phyloP scores from a whole-genome alignment of 75 land plant genomes.

The Pinus albicaulis region DNA sequence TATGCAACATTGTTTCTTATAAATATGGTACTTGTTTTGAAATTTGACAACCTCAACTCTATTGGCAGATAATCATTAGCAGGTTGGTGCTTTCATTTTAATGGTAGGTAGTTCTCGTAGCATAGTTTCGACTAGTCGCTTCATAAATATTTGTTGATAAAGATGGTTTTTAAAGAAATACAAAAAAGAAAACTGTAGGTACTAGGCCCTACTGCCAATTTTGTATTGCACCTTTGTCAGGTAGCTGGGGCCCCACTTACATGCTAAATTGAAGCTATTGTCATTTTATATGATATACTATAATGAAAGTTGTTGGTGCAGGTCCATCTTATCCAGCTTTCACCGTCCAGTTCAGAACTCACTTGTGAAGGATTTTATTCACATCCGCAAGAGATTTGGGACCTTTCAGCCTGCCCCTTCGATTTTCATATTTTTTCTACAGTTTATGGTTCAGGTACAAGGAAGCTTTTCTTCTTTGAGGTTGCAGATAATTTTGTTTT shows the following conservation, averaged over 20 bases:
- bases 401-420: slow-evolving; percentile 87
- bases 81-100: not conserved
- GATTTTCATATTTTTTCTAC: slow-evolving; percentile 81
- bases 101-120: not conserved
- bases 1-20: not conserved
- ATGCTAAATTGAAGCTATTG: not conserved
- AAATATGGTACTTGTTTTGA: not conserved
- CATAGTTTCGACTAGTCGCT: not conserved
- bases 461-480: not conserved
- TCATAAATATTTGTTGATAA: not conserved
- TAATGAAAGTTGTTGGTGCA: slow-evolving; percentile 16
- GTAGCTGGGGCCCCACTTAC: not conserved
- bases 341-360: slow-evolving; percentile 64
- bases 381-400: slow-evolving; percentile 97
- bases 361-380: slow-evolving; percentile 91
- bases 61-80: not conserved
- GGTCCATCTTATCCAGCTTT: slow-evolving; percentile 84
- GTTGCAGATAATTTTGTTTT: slow-evolving; percentile 2
- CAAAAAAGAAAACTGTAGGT: not conserved
- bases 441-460: slow-evolving; percentile 80
- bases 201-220: not conserved
- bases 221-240: not conserved
- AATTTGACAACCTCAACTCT: not conserved
- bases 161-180: not conserved
- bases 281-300: slow-evolving; percentile 5